Base-by-base conservation (phyloP, 768 basidiomycete species). In the Boletus vermiculosoides region DNA sequence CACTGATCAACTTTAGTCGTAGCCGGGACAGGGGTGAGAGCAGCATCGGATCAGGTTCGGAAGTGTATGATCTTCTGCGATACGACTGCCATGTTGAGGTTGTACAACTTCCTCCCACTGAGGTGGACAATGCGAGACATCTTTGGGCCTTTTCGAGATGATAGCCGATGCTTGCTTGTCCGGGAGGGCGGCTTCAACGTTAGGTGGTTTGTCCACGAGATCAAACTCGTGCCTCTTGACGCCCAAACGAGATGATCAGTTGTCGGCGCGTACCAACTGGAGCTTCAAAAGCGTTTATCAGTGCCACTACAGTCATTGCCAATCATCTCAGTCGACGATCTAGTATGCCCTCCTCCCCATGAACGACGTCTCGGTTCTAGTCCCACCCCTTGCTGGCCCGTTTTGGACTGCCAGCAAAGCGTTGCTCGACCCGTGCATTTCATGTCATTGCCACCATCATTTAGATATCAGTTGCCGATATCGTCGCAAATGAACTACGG, bases 111-210 rank as follows among this genome's bases (percentile, higher is more conserved):
- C 12, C 33, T 34, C 33, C 3, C 11, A 33, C 12, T 33, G 57
- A 48, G 16, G 39, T 11, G 34, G 57, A 49, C 28, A 33, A 11
- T 0, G 58, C 51, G n/a, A 67, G 66, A 44, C 61, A 68, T 47
- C 18, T 57, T 42, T 42, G 53, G 16, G 57, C 52, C 30, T 47
- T 33, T 34, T 63, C 59, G 52, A 68, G 61, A 45, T 67, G 66
- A 25, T 48, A 23, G 45, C 68, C 57, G 54, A 68, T 63, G 2
- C 22, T 59, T 33, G 61, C 61, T 46, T 66, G 66, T 50, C 44
- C 30, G 37, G 66, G 15, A 25, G 12, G 31, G 36, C 28, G 12
- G 25, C 15, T 36, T 25, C 30, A 31, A 50, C 33, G 45, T 20
- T 18, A 20, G 11, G 41, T 30, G 13, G n/a, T n/a, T n/a, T n/a